A percentile compares a stretch with the other conserved stretches of the same genome.
Evolutionary conservation across 2,329 filamentous ascomycete species (phyloP).

Genomic region (Fusarium sp.): DNA sequence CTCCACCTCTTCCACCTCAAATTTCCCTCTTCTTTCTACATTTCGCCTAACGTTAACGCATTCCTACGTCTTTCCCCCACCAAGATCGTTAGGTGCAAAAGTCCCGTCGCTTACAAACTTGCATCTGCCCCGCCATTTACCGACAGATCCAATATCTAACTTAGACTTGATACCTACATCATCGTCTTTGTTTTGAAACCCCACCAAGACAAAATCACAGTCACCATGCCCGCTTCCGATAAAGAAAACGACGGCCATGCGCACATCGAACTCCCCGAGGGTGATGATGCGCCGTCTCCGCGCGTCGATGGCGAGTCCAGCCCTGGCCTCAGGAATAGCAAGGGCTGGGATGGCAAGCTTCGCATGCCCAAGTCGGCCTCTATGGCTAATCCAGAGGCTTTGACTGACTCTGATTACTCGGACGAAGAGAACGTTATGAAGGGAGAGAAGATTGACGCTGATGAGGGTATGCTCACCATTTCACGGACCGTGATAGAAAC

Average conservation of each 20-base stretch:
- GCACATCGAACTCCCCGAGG: conserved; percentile 63
- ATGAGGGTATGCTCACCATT: conserved; percentile 72
- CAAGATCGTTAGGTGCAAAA: neutral
- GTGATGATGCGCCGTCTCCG: conserved; percentile 56
- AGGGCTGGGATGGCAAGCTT: conserved; percentile 87
- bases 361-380: conserved; percentile 72
- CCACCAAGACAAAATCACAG: conserved; percentile 6
- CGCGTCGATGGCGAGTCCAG: conserved; percentile 57
- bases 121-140: conserved; percentile 32
- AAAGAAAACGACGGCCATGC: conserved; percentile 52
- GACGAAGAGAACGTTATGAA: conserved; percentile 75
- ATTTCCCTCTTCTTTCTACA: neutral
- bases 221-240: conserved; percentile 58
- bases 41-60: neutral
- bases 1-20: neutral
- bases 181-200: conserved; percentile 13
- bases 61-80: neutral
- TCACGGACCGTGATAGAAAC: neutral
- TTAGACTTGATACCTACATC: conserved; percentile 19
- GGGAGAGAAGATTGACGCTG: conserved; percentile 80
- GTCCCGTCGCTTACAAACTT: conserved; percentile 21
- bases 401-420: conserved; percentile 88
- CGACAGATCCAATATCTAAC: conserved; percentile 1
- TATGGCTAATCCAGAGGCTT: conserved; percentile 80
- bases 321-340: conserved; percentile 66